phyloP scores from a whole-genome alignment of 768 basidiomycete genomes.

The Hortiboletus campestris region DNA sequence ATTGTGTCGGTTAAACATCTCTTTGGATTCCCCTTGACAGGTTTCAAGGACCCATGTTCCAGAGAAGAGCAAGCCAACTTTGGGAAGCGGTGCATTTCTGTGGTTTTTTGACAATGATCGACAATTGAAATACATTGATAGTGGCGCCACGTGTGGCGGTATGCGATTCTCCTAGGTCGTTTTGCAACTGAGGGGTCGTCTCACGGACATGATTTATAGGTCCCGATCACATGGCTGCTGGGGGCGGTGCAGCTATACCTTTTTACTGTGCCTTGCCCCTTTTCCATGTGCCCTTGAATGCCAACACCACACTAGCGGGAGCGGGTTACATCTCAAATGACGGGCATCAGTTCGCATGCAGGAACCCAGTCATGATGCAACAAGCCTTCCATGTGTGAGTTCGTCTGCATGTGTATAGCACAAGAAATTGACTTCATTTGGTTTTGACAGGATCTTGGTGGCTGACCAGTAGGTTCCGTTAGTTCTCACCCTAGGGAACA shows the following conservation, averaged over 20 bases:
- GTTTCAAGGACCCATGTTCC: constrained; percentile 64
- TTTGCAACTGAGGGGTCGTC: neutral
- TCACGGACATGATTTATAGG: constrained; percentile 33
- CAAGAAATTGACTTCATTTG: neutral
- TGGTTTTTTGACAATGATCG: neutral
- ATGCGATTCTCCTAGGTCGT: neutral
- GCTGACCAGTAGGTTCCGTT: constrained; percentile 41
- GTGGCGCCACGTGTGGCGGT: constrained; percentile 55
- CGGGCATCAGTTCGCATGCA: constrained; percentile 54
- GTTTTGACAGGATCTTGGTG: constrained; percentile 46
- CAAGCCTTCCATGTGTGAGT: constrained; percentile 63
- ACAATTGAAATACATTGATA: constrained; percentile 11
- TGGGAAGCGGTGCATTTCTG: constrained; percentile 45
- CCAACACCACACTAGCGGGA: constrained; percentile 27
- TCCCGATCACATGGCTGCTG: constrained; percentile 46
- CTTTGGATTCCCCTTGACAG: constrained; percentile 25
- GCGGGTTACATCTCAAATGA: constrained; percentile 53
- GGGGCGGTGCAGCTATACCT: constrained; percentile 40
- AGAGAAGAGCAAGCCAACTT: constrained; percentile 54
- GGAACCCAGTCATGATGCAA: constrained; percentile 50
- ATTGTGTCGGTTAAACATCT: neutral
- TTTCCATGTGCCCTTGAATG: constrained; percentile 44
- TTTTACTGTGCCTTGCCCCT: constrained; percentile 55
- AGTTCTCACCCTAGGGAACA: no score
- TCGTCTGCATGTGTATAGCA: accelerated